Base-by-base conservation (phyloP, 2,329 filamentous ascomycete species). In the Graphiopsis chlorocephala region DNA sequence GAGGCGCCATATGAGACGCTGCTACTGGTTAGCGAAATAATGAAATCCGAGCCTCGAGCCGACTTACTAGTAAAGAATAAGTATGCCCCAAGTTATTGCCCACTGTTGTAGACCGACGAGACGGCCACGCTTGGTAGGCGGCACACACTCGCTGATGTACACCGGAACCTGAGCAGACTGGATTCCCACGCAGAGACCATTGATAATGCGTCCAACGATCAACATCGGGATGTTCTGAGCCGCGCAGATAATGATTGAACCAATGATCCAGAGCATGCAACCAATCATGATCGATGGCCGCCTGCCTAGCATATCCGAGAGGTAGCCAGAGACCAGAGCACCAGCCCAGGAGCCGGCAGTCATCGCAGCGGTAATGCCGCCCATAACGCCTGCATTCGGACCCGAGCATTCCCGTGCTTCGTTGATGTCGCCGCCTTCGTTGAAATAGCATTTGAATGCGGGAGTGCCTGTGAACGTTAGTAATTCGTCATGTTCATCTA, bases 61-160 rank as follows among this genome's bases (percentile, higher is more conserved):
- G 3, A 57, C 58, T 35, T 28, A 66, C 65, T 72, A 88, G 80
- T 88, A 90, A 84, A 89, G 88, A 77, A 89, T 87, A 61, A 89
- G 72, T 67, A 89, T 89, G 67, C 86, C 71, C 71, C 71, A 72
- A 68, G 89, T 90, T 66, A 92, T 91, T 29, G 89, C 87, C 80
- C 88, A 89, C 74, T 92, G 89, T 74, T 92, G 89, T 50, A 86
- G 84, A 64, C 88, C 86, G 20, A 92, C 88, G 35, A 92, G 81
- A 52, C 86, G 83, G n/a, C 88, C 88, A 66, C 88, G 83, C 68
- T 78, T 80, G 28, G 75, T 76, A 2, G 83, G 81, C 60, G 84
- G 84, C 26, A 87, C 84, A 33, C 89, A 81, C 73, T 90, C 88
- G 25, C 86, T 84, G 14, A 89, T 83, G 70, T 89, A 68, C 23